Evolutionary conservation across 495 filamentous ascomycete species (phyloP).

Genomic region (Neurospora sublineolata): DNA sequence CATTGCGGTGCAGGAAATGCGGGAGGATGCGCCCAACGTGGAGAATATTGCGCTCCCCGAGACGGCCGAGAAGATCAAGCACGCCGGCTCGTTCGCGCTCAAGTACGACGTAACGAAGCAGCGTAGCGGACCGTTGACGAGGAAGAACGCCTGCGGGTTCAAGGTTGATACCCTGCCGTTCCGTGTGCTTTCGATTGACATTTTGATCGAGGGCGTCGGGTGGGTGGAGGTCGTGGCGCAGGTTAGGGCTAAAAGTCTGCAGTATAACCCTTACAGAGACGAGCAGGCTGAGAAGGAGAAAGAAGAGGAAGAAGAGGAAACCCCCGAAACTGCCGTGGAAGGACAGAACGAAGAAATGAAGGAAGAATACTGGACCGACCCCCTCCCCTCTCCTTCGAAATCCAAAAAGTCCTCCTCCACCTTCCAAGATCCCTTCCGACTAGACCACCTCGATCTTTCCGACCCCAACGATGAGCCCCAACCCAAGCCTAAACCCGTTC

Average conservation of each 20-base stretch:
- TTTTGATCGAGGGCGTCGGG: slow-evolving; percentile 80
- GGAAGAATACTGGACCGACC: neutral
- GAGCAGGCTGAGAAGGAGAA: neutral
- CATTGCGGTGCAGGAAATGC: slow-evolving; percentile 49
- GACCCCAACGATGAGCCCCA: neutral
- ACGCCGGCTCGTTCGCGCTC: slow-evolving; percentile 65
- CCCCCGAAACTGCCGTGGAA: neutral
- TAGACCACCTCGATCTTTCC: slow-evolving; percentile 2
- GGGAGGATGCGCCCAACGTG: slow-evolving; percentile 38
- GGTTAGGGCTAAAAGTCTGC: slow-evolving; percentile 46
- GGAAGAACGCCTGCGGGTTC: slow-evolving; percentile 38
- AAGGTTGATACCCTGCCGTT: slow-evolving; percentile 59
- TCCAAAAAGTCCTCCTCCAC: neutral
- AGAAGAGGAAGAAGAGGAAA: neutral
- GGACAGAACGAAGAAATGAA: neutral
- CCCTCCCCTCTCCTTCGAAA: neutral
- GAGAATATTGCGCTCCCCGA: slow-evolving; percentile 47
- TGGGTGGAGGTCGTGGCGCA: slow-evolving; percentile 89
- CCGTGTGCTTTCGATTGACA: slow-evolving; percentile 62
- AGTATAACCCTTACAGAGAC: neutral
- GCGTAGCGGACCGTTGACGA: slow-evolving; percentile 51
- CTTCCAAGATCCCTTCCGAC: neutral
- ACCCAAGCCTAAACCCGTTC: neutral
- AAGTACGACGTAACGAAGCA: slow-evolving; percentile 69
- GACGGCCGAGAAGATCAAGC: slow-evolving; percentile 42